A percentile compares a stretch with the other conserved stretches of the same genome.
phyloP scores from a whole-genome alignment of 1,139 yeast genomes.

The Wickerhamomyces sp. region DNA sequence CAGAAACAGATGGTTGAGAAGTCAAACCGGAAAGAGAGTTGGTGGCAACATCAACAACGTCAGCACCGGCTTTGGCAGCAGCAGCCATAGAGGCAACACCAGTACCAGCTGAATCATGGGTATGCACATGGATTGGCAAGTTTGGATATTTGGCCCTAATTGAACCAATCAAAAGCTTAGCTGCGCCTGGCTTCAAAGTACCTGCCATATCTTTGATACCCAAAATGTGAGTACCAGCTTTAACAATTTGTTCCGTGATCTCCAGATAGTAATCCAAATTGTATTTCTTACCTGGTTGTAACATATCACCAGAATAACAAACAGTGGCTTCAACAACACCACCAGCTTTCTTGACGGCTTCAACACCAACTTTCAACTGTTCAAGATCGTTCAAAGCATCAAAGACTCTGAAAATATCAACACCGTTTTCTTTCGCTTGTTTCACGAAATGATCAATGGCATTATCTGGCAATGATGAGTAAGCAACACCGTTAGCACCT shows the following conservation, averaged over 20 bases:
- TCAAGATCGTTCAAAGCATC: slow-evolving; percentile 96
- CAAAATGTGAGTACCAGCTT: slow-evolving; percentile 92
- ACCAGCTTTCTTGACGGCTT: slow-evolving; percentile 96
- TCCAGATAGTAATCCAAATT: slow-evolving; percentile 83
- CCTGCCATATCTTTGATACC: slow-evolving; percentile 99
- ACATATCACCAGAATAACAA: slow-evolving; percentile 98
- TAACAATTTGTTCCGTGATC: slow-evolving; percentile 78
- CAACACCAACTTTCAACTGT: slow-evolving; percentile 95
- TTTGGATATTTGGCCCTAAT: slow-evolving; percentile 86
- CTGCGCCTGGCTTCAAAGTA: slow-evolving; percentile 94
- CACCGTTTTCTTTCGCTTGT: slow-evolving; percentile 94
- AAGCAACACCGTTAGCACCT: slow-evolving; percentile 99
- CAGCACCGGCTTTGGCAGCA: slow-evolving; percentile 94
- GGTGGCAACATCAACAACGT: slow-evolving; percentile 95
- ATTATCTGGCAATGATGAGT: slow-evolving; percentile 95
- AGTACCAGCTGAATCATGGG: slow-evolving; percentile 99
- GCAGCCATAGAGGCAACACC: slow-evolving; percentile 97
- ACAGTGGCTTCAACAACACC: slow-evolving; percentile 98
- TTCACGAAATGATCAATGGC: slow-evolving; percentile 95
- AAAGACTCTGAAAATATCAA: slow-evolving; percentile 94
- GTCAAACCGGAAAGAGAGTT: slow-evolving; percentile 98
- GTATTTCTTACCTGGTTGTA: slow-evolving; percentile 90
- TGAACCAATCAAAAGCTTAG: slow-evolving; percentile 69
- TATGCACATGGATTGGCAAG: slow-evolving; percentile 95
- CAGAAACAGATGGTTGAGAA: slow-evolving; percentile 94